A percentile compares a stretch with the other conserved stretches of the same genome.
Conservation (phyloP, 2,329 filamentous ascomycete species). For the Aspergillus sp. region DNA sequence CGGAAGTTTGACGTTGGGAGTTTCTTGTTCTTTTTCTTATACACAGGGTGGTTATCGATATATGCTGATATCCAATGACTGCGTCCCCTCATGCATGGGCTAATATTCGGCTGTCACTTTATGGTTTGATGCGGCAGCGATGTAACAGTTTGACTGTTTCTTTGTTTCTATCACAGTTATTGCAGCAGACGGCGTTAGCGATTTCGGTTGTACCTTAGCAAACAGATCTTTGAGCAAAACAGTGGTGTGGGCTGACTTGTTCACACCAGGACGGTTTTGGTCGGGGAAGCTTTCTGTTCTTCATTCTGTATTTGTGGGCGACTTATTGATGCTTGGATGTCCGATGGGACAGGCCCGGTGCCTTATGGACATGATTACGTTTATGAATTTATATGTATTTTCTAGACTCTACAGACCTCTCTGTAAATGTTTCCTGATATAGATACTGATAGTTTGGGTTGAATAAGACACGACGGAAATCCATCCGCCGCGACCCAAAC, state of each 20-base stretch:
- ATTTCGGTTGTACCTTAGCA: conserved; percentile 18
- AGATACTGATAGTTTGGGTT: too few relatives aligned
- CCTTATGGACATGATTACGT: not conserved
- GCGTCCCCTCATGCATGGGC: conserved; percentile 7
- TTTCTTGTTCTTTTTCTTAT: conserved; percentile 8
- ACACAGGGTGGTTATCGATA: conserved; percentile 9
- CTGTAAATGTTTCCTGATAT: too few relatives aligned
- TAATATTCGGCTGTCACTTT: conserved; percentile 11
- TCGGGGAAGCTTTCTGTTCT: not conserved
- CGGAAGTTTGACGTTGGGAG: conserved; percentile 22
- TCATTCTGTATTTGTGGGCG: conserved; percentile 1
- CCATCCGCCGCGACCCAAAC: conserved; percentile 1
- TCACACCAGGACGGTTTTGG: not conserved
- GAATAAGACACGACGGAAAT: not conserved
- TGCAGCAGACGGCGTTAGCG: conserved; percentile 29
- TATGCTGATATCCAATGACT: conserved; percentile 8
- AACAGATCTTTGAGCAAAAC: conserved; percentile 3
- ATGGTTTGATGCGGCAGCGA: conserved; percentile 12
- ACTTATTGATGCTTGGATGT: not conserved
- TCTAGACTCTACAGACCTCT: not conserved
- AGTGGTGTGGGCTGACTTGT: not conserved
- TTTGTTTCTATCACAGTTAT: conserved; percentile 16
- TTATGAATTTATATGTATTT: not conserved
- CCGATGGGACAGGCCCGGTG: conserved; percentile 5
- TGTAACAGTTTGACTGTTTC: conserved; percentile 10